Evolutionary conservation across 805 yeast genomes (phyloP), one percentile per base, ranked within the genome.

Genomic region (Metschnikowia corniflorae): DNA sequence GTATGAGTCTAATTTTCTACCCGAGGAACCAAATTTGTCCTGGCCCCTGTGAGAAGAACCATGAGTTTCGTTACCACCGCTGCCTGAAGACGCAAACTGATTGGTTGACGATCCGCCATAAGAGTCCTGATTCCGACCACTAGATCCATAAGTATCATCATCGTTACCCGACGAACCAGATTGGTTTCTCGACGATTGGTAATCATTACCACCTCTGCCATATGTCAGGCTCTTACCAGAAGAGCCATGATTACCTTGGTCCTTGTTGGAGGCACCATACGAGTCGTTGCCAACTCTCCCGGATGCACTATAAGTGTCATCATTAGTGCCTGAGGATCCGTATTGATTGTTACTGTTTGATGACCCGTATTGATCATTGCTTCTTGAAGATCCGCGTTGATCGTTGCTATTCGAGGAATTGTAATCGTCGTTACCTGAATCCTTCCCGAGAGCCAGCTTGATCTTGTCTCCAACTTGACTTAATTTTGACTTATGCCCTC

Each of bases 161-260:
- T n/a, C n/a, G 33, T 31, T 37, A 20, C 54, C 47, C n/a, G 60
- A 53, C 9, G 61, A 61, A 37, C 51, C 54, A 13, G 60, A 25
- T 33, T 31, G 35, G 16, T 35, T 35, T 25, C 43, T 26, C 17
- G 55, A 55, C 17, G 55, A 55, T 9, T 61, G 61, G 39, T 53
- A 55, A 28, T 36, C 37, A 5, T 26, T 28, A 16, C 20, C 15
- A 19, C 55, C 46, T n/a, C 59, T 54, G 8, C 62, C 62, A 37
- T 53, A 55, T n/a, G 60, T 19, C 35, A 31, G 37, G 39, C 27
- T 50, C 28, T 33, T 34, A 35, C 40, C 46, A 7, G 45, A 36
- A 14, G 58, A 47, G 14, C 61, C 61, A 40, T 56, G 57, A 2
- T 60, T 50, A 31, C 49, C 49, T 13, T 56, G 42, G 12, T 36